Evolutionary conservation across 305 asterid species (phyloP).

Genomic region (Nicotiana rustica): DNA sequence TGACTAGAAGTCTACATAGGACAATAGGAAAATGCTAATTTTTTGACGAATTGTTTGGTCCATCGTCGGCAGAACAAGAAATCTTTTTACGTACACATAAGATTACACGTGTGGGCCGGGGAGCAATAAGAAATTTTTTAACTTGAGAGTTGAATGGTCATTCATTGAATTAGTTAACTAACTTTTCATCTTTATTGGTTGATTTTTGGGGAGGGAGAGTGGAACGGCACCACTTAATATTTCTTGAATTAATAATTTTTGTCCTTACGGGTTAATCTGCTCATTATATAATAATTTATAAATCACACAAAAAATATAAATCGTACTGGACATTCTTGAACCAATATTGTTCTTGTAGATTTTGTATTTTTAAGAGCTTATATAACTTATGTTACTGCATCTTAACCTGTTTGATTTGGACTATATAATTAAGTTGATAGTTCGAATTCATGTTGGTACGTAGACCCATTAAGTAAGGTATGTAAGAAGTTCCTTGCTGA

Average conservation of each 20-base stretch:
- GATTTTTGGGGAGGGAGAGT: no score
- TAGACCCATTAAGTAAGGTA: not conserved
- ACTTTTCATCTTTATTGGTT: no score
- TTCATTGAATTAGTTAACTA: not conserved
- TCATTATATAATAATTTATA: no score
- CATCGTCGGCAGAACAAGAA: conserved; percentile 1
- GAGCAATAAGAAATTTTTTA: not conserved
- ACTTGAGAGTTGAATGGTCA: not conserved
- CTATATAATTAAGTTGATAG: not conserved
- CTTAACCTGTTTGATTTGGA: not conserved
- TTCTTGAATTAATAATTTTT: no score
- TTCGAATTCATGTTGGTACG: not conserved
- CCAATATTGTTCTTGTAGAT: not conserved
- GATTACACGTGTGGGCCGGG: not conserved
- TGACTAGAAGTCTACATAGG: not conserved
- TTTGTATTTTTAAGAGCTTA: not conserved
- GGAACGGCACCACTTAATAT: no score
- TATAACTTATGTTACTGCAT: not conserved
- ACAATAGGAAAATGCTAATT: not conserved
- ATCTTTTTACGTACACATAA: not conserved
- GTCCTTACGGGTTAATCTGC: no score
- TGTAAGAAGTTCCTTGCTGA: not conserved
- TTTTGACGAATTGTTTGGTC: not conserved
- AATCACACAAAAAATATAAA: no score
- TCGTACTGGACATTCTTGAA: no score